phyloP scores from a whole-genome alignment of 306 rosid species.

The Aeschynomene evenia region DNA sequence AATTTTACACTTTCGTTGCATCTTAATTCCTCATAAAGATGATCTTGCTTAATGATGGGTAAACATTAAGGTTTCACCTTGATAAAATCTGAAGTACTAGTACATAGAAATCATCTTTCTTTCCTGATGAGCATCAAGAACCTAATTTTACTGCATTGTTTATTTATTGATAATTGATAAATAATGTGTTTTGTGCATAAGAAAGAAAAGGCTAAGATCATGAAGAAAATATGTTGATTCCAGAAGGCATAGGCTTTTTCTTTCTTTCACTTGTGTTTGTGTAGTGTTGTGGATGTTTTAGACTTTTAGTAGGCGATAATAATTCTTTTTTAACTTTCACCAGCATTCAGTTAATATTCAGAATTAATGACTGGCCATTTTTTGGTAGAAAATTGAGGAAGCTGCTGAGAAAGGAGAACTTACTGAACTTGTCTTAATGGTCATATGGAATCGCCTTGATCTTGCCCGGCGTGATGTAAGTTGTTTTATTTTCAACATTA shows the following conservation, averaged over 20 bases:
- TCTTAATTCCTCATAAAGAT: constrained; percentile 2
- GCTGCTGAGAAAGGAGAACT: constrained; percentile 96
- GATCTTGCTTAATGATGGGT: constrained; percentile 6
- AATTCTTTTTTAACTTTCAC: background rate
- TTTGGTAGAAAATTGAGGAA: constrained; percentile 82
- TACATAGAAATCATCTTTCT: background rate
- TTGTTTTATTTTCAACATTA: constrained; percentile 26
- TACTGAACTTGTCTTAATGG: constrained; percentile 88
- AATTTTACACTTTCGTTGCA: background rate
- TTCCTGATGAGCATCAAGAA: background rate
- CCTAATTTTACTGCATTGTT: background rate
- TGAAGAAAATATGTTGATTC: background rate
- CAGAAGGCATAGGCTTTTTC: background rate
- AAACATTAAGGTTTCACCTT: background rate
- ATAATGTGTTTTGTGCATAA: background rate
- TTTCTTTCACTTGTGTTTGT: background rate
- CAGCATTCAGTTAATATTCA: background rate
- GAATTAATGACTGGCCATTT: background rate
- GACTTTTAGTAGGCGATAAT: no score
- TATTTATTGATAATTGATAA: constrained; percentile 12
- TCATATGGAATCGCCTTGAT: constrained; percentile 96
- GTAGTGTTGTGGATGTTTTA: background rate
- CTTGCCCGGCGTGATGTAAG: constrained; percentile 96
- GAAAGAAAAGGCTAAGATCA: background rate
- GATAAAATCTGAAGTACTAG: background rate